phyloP scores from a whole-genome alignment of 305 asterid species.

The Salvia sclarea region DNA sequence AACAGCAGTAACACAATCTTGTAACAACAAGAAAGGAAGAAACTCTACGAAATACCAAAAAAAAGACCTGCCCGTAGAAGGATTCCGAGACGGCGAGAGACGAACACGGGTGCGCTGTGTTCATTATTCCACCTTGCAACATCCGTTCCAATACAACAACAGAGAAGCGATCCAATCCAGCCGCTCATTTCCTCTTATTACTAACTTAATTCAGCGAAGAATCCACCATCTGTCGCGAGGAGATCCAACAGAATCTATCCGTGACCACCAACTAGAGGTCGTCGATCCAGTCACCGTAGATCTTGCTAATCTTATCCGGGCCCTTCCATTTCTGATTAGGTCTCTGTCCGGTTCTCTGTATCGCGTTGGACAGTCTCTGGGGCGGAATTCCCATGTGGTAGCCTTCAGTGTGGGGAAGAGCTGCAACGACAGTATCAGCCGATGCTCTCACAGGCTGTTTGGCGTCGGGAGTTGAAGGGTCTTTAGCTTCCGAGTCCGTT shows the following conservation, averaged over 20 bases:
- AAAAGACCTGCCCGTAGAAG: background rate
- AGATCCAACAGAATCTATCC: background rate
- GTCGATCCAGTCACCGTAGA: conserved; percentile 94
- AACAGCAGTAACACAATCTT: background rate
- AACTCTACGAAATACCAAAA: background rate
- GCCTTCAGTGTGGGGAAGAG: conserved; percentile 55
- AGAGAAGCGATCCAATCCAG: background rate
- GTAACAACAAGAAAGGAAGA: background rate
- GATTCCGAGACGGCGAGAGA: background rate
- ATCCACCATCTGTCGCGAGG: background rate
- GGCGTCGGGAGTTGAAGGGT: conserved; percentile 47
- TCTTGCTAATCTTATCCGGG: conserved; percentile 85
- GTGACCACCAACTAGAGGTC: conserved; percentile 45
- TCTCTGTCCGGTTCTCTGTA: conserved; percentile 60
- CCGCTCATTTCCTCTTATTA: background rate
- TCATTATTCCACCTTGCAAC: conserved; percentile 16
- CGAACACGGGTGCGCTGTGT: background rate
- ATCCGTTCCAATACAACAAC: conserved; percentile 26
- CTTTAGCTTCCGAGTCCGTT: conserved; percentile 52
- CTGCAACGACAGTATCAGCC: conserved; percentile 38
- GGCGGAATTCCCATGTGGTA: conserved; percentile 53
- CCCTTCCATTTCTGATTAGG: conserved; percentile 79
- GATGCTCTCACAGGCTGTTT: conserved; percentile 49
- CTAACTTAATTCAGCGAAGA: background rate
- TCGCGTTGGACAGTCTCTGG: conserved; percentile 55